Conservation (phyloP, 2,329 filamentous ascomycete genomes). For the Fusarium tanahbumbuense region DNA sequence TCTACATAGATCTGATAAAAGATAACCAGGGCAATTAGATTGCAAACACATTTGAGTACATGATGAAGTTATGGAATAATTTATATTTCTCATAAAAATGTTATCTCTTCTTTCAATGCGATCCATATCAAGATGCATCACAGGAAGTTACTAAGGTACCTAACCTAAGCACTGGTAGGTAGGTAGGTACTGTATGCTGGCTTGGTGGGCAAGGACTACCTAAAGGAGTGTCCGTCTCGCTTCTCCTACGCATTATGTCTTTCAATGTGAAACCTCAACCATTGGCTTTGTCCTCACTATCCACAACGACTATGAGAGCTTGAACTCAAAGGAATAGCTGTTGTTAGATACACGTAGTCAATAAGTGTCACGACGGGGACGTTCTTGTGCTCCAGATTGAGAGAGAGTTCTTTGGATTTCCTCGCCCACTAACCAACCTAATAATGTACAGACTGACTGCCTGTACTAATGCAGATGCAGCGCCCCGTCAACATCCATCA, state of each 20-base stretch:
- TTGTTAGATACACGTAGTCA: slow-evolving; percentile 3
- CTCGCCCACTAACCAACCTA: not conserved
- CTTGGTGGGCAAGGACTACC: slow-evolving; percentile 15
- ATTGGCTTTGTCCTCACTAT: slow-evolving; percentile 8
- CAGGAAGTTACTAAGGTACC: not conserved
- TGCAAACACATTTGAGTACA: not conserved
- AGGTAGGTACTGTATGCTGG: not conserved
- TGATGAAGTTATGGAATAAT: not conserved
- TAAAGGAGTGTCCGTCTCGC: slow-evolving; percentile 25
- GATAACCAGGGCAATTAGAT: not conserved
- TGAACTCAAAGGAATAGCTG: slow-evolving; percentile 3
- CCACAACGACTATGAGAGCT: not conserved
- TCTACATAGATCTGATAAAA: not conserved
- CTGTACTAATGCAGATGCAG: slow-evolving; percentile 7
- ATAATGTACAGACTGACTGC: not conserved
- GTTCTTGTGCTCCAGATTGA: not conserved
- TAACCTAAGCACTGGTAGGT: no score
- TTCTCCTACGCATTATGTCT: not conserved
- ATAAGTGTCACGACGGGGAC: not conserved
- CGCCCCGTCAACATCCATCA: slow-evolving; percentile 24
- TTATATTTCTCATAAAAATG: not conserved
- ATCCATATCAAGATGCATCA: slow-evolving; percentile 26
- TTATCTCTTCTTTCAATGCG: not conserved
- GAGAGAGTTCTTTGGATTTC: not conserved
- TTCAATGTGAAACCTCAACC: slow-evolving; percentile 22